Conservation (phyloP, 2,329 filamentous ascomycete species). For the Aureobasidium uvarum region DNA sequence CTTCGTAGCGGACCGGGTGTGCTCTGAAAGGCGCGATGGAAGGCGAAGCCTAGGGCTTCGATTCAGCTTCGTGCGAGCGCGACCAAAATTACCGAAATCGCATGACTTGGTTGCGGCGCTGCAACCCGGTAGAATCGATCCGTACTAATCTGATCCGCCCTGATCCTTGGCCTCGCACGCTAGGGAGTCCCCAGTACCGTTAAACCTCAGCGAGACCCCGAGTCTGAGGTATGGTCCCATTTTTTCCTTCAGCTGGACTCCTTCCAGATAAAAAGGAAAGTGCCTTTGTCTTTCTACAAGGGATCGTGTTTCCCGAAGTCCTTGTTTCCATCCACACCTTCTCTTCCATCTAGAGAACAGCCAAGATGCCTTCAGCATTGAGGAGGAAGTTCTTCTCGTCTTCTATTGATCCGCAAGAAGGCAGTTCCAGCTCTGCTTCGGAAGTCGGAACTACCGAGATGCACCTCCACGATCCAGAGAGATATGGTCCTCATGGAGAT, state of each 20-base stretch:
- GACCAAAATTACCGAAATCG: constrained; percentile 2
- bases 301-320: neutral
- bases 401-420: neutral
- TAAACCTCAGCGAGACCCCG: constrained; percentile 15
- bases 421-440: constrained; percentile 13
- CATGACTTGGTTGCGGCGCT: constrained; percentile 4
- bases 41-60: neutral
- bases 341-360: neutral
- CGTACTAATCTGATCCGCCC: constrained; percentile 12
- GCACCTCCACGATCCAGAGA: constrained; percentile 7
- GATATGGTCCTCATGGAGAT: neutral
- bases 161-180: constrained; percentile 20
- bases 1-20: constrained; percentile 12
- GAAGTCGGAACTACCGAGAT: constrained; percentile 9
- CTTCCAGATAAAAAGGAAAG: constrained; percentile 15
- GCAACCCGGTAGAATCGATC: neutral
- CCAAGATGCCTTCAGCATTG: constrained; percentile 25
- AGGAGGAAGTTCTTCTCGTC: constrained; percentile 18
- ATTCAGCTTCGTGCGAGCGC: neutral
- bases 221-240: constrained; percentile 10
- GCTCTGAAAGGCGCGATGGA: neutral
- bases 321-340: neutral
- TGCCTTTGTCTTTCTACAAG: neutral
- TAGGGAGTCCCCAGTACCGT: constrained; percentile 20
- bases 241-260: constrained; percentile 9